Evolutionary conservation across 306 rosid genomes (phyloP).

Genomic region (Rubus idaeus): DNA sequence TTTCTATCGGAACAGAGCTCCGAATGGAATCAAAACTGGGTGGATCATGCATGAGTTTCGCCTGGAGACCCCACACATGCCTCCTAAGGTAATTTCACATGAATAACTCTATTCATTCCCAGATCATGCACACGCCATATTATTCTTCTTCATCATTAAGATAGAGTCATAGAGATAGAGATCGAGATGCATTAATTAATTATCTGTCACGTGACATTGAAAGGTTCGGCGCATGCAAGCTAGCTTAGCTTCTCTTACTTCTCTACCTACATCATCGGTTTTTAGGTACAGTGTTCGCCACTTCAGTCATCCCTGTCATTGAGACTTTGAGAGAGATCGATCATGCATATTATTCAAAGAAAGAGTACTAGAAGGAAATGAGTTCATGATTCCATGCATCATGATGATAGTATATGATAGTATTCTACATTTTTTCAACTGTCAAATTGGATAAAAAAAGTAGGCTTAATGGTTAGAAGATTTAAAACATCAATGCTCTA

Average conservation of each 20-base stretch:
- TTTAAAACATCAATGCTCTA: too few relatives aligned
- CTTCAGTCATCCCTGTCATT: not conserved
- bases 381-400: not conserved
- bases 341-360: not conserved
- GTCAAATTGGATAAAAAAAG: not conserved
- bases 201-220: not conserved
- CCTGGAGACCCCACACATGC: constrained; percentile 94
- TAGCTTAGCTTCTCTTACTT: not conserved
- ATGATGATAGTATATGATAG: not conserved
- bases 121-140: constrained; percentile 4
- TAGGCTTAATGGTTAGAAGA: not conserved
- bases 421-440: not conserved
- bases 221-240: not conserved
- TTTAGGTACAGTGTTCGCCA: not conserved
- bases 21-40: constrained; percentile 88
- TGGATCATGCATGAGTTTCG: constrained; percentile 99
- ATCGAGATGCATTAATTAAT: not conserved
- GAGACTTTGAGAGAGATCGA: not conserved
- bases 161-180: not conserved
- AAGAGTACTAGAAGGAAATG: not conserved
- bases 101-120: not conserved
- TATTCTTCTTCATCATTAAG: not conserved
- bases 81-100: constrained; percentile 69
- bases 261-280: not conserved
- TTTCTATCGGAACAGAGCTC: constrained; percentile 87